Evolutionary conservation across 805 yeast species (phyloP).

Genomic region (Candida piceae): DNA sequence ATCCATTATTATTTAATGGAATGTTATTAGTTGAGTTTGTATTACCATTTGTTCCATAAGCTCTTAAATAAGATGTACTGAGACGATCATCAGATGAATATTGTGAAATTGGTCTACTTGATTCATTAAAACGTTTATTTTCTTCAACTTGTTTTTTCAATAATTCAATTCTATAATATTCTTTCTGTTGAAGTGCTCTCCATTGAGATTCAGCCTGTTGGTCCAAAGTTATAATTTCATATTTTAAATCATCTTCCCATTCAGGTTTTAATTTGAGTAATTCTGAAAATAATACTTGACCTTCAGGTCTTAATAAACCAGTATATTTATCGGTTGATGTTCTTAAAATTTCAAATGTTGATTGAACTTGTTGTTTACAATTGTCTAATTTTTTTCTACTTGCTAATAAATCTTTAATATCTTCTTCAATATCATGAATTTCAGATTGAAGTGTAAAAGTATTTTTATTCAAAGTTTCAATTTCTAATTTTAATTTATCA

Average conservation of each 20-base stretch:
- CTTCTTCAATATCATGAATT: slow-evolving; percentile 29
- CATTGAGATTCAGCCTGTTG: slow-evolving; percentile 33
- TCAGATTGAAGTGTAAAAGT: slow-evolving; percentile 24
- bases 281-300: slow-evolving; percentile 18
- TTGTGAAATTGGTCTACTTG: slow-evolving; percentile 12
- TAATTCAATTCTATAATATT: slow-evolving; percentile 26
- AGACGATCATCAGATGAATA: slow-evolving; percentile 22
- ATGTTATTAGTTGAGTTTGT: too few relatives aligned
- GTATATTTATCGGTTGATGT: slow-evolving; percentile 23
- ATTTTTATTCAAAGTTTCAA: slow-evolving; percentile 25
- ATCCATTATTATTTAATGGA: too few relatives aligned
- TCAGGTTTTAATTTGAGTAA: slow-evolving; percentile 24
- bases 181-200: slow-evolving; percentile 36
- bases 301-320: slow-evolving; percentile 26
- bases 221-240: slow-evolving; percentile 28
- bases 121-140: slow-evolving; percentile 2
- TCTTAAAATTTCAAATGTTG: slow-evolving; percentile 21
- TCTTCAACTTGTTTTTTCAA: slow-evolving; percentile 22
- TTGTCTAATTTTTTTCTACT: slow-evolving; percentile 24
- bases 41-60: slow-evolving; percentile 13
- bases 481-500: slow-evolving; percentile 15
- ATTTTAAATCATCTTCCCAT: slow-evolving; percentile 27
- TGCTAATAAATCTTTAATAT: slow-evolving; percentile 24
- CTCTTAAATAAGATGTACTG: slow-evolving; percentile 23
- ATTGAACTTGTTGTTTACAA: slow-evolving; percentile 17